Base-by-base conservation (phyloP, 1,284 basidiomycete species). In the Chalciporus piperatoides region DNA sequence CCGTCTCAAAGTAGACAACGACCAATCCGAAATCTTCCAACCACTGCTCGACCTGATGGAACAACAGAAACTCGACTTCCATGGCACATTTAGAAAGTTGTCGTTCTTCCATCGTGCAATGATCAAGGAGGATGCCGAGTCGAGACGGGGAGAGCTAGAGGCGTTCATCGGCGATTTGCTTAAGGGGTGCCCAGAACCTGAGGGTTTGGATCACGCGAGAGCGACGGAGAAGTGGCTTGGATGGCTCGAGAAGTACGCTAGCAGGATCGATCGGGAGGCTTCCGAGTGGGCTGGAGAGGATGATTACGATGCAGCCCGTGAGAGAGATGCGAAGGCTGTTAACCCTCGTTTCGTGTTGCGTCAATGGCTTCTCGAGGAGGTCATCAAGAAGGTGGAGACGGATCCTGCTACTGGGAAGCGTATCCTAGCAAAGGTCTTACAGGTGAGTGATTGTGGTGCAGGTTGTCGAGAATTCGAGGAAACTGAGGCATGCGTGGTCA, bases 291-390 rank as follows among this genome's bases (percentile, higher is more conserved):
- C 56, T 42, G 56, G 49, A 19, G 70, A 73, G 47, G 52, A 56
- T 5, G 68, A 73, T 48, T 66, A 70, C 17, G 75, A 78, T 41
- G 62, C 53, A 1, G 68, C 69, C 53, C 68, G 83, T 45, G 69
- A 71, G 57, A 65, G 56, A 21, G 79, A 67, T 17, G 74, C 77
- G 68, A 73, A 70, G 49, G 64, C 54, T 9, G 80, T 76, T 17
- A 97, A 97, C 62, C 94, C 94, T 12, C 76, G 92, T 25, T 97
- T 97, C 67, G 82, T 95, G 33, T 70, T 97, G 51, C 75, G 94
- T 51, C 94, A 97, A 69, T 97, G 94, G 94, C 72, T 97, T 3
- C 74, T 97, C 24, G 92, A 97, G 64, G 92, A 96, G 62, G 82
- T 90, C 24, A 95, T 95, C 63, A 69, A 71, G 55, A 79, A 78